Evolutionary conservation across 1,284 basidiomycete genomes (phyloP), one percentile per base, ranked within the genome.

Genomic region (Stereum hirsutum): DNA sequence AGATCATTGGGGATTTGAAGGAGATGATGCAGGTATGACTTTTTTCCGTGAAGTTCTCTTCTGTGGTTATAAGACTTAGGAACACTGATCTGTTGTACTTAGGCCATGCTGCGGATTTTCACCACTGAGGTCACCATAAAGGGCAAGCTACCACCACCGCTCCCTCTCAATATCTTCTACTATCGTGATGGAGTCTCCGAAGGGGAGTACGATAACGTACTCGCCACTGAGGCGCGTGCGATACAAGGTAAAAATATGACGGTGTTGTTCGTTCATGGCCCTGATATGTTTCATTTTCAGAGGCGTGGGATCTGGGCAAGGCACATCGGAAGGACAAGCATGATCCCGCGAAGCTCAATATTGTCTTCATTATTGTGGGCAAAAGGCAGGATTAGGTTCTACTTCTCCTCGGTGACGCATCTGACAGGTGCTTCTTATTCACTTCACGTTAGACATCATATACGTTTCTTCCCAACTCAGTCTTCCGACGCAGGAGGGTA

Each of bases 141-240:
- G n/a, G n/a, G n/a, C n/a, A 14, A 47, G 15, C 3, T 66, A 61
- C 57, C 59, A 15, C 47, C 42, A 6, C 6, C 2, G 0, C 23
- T 52, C 11, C 70, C 68, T 0, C 36, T 12, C 2, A 47, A 50
- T 5, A 54, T 83, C 3, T 49, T 78, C 1, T 70, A 81, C 45
- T 82, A 69, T 59, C 63, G 81, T 2, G 80, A 83, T 55, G 81
- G 80, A 0, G 63, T 84, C 1, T 80, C 76, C 1, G 81, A 83
- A 49, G 78, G 78, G 1, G 79, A 83, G 47, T 76, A 70, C 41
- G 54, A 57, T 4, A 52, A 54, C 2, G 72, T 79, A 2, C 63
- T 58, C 0, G 46, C 56, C 2, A 40, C 56, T 1, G 80, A 83
- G 49, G 64, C 77, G 6, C 27, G 49, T 1, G 60, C 62, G 0